phyloP scores from a whole-genome alignment of 768 basidiomycete species.

The Termitomyces sp. region DNA sequence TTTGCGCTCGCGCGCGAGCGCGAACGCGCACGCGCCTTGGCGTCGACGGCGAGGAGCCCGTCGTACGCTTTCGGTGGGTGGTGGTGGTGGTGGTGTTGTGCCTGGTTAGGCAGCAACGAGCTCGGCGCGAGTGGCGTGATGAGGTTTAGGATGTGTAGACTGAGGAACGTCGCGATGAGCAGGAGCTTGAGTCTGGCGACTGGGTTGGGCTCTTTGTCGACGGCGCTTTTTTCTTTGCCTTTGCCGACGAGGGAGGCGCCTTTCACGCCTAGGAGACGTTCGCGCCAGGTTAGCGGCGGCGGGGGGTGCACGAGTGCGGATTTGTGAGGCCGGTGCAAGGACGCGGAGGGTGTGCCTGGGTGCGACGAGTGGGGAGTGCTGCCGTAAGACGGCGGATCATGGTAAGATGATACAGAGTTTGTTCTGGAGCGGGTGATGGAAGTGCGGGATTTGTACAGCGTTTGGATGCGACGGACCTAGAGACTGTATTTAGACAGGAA shows the following conservation, averaged over 20 bases:
- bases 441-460: constrained; percentile 20
- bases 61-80: constrained; percentile 53
- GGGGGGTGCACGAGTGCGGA: constrained; percentile 28
- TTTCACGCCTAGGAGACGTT: constrained; percentile 22
- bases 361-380: constrained; percentile 19
- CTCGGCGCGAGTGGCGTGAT: constrained; percentile 77
- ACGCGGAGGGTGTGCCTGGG: constrained; percentile 11
- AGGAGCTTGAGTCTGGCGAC: constrained; percentile 86
- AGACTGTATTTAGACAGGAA: background rate
- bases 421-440: constrained; percentile 27
- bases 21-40: constrained; percentile 14
- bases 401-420: constrained; percentile 25
- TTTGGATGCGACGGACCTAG: constrained; percentile 69
- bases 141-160: constrained; percentile 88
- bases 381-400: constrained; percentile 22
- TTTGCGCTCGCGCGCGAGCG: no score
- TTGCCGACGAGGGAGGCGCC: constrained; percentile 19
- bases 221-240: constrained; percentile 9
- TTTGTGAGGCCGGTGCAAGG: constrained; percentile 4
- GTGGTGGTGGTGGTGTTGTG: constrained; percentile 25
- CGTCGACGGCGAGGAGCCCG: constrained; percentile 36
- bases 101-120: background rate
- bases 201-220: constrained; percentile 49
- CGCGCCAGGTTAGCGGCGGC: constrained; percentile 12
- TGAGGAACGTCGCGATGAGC: constrained; percentile 87